Conservation (phyloP, 768 basidiomycete genomes). For the Termitomyces sp. region DNA sequence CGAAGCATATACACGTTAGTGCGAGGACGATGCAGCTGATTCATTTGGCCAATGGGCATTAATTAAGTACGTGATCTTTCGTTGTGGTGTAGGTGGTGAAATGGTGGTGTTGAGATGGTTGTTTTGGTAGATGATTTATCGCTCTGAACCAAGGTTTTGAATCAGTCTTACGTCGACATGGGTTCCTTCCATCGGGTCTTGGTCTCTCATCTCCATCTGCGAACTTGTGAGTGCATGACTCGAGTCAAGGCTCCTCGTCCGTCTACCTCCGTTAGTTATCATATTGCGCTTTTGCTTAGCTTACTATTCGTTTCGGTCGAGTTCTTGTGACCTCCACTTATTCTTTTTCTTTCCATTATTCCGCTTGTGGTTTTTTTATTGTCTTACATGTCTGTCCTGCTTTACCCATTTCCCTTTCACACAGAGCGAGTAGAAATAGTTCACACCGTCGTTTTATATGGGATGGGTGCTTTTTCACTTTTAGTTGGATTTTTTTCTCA, state of each 20-base stretch:
- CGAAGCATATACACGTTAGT: conserved; percentile 70
- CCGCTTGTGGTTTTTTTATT: background rate
- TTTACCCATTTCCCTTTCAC: background rate
- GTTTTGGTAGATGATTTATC: background rate
- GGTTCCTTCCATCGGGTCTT: background rate
- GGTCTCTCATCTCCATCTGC: background rate
- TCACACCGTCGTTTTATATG: background rate
- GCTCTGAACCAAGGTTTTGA: background rate
- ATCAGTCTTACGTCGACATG: background rate
- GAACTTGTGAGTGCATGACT: background rate
- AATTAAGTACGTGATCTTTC: conserved; percentile 2
- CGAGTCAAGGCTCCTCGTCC: too few relatives aligned
- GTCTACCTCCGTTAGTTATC: background rate
- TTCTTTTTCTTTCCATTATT: background rate
- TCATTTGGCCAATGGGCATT: conserved; percentile 29
- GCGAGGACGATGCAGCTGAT: conserved; percentile 57
- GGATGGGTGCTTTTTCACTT: background rate
- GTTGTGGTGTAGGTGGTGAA: background rate
- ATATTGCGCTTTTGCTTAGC: conserved; percentile 5
- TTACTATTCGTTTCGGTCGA: conserved; percentile 1
- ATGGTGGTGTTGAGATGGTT: background rate
- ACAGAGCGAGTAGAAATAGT: background rate
- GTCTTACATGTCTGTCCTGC: background rate
- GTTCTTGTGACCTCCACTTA: background rate
- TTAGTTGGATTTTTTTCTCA: background rate